Base-by-base conservation (phyloP, 2,329 filamentous ascomycete genomes). In the Nemania diffusa region DNA sequence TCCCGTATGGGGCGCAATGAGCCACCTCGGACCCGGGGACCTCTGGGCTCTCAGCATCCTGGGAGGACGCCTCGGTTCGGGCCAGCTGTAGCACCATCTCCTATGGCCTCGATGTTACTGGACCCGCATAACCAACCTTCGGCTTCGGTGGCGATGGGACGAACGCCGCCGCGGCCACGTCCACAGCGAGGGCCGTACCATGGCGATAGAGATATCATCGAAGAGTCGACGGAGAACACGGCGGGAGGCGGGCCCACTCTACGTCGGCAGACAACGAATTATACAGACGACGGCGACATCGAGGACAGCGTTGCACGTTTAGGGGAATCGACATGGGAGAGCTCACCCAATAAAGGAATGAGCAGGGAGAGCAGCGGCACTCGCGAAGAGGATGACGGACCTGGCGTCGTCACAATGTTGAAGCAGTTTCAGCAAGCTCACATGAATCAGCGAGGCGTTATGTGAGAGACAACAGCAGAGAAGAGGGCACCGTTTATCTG, bases 111-210 rank as follows among this genome's bases (percentile, higher is more conserved):
- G 1, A 87, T 92, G 71, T 83, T 94, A 1, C 82, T 94, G 1
- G 92, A 94, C 78, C 89, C 91, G 2, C 91, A 92, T 74, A 90
- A 94, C 68, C 91, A 94, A 68, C 91, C 91, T 5, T 82, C 84
- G 1, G 81, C 81, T 1, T 82, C 84, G 9, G 81, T 81, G 5
- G 77, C 82, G 40, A 80, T 80, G 1, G 79, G 74, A 20, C 82
- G 83, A 44, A 86, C 84, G 57, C 74, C 81, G n/a, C 81, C 87
- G 66, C 79, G 82, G 58, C 78, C 79, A 15, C 84, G 84, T 24
- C 78, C 81, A 70, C 73, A 82, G 72, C 80, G 80, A 65, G 79
- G 81, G 74, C 81, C 76, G 59, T 84, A 83, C 72, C 84, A 81
- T 56, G 82, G 77, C 37, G 87, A 82, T 69, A 80, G 76, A 55